These are phyloP conservation scores for Halocafeteria seosinensis DNA, from an alignment of 108 stramenopile genomes.

Conservation along the genomic window DNA sequence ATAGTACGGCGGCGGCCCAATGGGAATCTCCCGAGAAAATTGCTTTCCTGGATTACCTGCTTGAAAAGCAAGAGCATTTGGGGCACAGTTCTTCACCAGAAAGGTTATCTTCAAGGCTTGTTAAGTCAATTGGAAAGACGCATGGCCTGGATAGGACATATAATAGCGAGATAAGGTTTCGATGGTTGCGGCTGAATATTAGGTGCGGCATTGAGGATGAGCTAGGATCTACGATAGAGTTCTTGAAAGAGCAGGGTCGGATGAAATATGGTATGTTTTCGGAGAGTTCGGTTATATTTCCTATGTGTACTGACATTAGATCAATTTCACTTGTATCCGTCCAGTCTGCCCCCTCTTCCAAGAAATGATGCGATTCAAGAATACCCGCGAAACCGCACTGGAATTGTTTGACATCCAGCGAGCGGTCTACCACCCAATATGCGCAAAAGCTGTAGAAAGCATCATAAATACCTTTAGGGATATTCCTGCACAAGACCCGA, in stretches of 20 bases:
- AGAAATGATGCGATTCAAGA: slow-evolving; percentile 27
- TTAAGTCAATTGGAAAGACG: slow-evolving; percentile 46
- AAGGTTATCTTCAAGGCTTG: slow-evolving; percentile 16
- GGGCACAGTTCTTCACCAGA: slow-evolving; percentile 22
- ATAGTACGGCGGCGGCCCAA: slow-evolving; percentile 6
- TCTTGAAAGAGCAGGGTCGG: slow-evolving; percentile 82
- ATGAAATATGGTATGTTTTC: slow-evolving; percentile 99
- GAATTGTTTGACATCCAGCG: not conserved
- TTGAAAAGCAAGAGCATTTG: slow-evolving; percentile 15
- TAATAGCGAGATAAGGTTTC: slow-evolving; percentile 29
- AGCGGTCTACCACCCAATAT: not conserved
- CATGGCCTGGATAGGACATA: slow-evolving; percentile 45
- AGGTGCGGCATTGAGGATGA: not conserved
- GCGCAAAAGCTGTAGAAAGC: no score
- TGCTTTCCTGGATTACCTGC: slow-evolving; percentile 60
- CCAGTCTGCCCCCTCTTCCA: slow-evolving; percentile 72
- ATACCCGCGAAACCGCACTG: not conserved
- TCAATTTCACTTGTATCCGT: no score
- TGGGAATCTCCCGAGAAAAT: slow-evolving; percentile 66
- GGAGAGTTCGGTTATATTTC: no score
- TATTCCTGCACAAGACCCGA: no score
- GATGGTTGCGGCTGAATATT: not conserved
- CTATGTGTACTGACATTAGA: no score
- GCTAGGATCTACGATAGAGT: slow-evolving; percentile 7
- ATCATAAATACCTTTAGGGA: no score